Evolutionary conservation across 306 rosid genomes (phyloP).

Genomic region (Cicer pinnatifidum): DNA sequence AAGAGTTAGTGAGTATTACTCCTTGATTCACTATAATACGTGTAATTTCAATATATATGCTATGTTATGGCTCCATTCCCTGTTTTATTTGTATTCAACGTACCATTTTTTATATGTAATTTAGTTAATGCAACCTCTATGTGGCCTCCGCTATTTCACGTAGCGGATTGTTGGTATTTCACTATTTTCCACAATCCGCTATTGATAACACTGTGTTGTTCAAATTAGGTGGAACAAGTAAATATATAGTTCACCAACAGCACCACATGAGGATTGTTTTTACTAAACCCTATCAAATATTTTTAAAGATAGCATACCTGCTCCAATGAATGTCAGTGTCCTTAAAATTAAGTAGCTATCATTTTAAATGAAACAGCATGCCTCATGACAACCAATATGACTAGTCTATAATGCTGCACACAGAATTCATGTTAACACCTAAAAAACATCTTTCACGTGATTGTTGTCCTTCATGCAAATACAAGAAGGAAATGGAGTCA

Average conservation of each 20-base stretch:
- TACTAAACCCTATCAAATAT: conserved; percentile 27
- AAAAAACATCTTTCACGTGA: conserved; percentile 32
- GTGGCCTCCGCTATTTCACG: too few species aligned
- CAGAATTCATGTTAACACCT: conserved; percentile 18
- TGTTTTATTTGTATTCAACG: too few species aligned
- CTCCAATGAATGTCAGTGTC: not conserved
- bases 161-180: too few species aligned
- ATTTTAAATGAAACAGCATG: conserved; percentile 19
- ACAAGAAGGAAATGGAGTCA: conserved; percentile 37
- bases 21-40: too few species aligned
- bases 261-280: conserved; percentile 20
- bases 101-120: too few species aligned
- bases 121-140: too few species aligned
- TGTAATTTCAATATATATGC: too few species aligned
- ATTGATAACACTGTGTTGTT: not conserved
- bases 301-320: conserved; percentile 5
- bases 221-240: conserved; percentile 31
- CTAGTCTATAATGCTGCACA: conserved; percentile 2
- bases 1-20: too few species aligned
- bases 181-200: too few species aligned
- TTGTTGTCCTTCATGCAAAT: conserved; percentile 22
- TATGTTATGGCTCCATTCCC: too few species aligned
- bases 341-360: conserved; percentile 16
- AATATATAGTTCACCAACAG: conserved; percentile 14
- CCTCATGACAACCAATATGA: conserved; percentile 32